Percentiles rank a stretch among this genome's conserved stretches.
phyloP scores from a whole-genome alignment of 495 filamentous ascomycete species.

The Aspergillus diversus region DNA sequence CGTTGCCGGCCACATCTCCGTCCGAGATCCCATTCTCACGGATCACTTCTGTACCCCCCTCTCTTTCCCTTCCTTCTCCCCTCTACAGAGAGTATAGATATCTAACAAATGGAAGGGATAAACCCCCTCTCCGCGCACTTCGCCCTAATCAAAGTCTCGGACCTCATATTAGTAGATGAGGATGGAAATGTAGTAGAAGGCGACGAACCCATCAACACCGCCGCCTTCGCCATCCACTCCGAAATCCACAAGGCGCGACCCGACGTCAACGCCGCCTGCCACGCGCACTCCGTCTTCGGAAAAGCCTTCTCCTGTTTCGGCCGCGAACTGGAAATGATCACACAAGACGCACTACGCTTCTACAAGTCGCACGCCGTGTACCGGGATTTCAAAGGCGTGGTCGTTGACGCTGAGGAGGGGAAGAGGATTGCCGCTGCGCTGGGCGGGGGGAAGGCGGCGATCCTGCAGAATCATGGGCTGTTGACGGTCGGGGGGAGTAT shows the following conservation, averaged over 20 bases:
- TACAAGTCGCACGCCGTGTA: conserved; percentile 50
- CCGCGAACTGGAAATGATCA: conserved; percentile 41
- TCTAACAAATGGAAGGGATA: conserved; percentile 45
- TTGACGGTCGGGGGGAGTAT: conserved; percentile 57
- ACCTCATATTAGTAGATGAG: conserved; percentile 46
- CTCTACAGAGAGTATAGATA: background rate
- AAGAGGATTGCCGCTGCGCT: conserved; percentile 54
- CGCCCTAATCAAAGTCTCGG: conserved; percentile 37
- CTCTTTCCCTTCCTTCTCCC: background rate
- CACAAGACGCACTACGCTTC: conserved; percentile 53
- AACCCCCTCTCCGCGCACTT: conserved; percentile 52
- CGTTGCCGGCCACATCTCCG: conserved; percentile 65
- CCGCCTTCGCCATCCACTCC: conserved; percentile 62
- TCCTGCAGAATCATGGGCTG: conserved; percentile 64
- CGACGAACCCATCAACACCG: conserved; percentile 53
- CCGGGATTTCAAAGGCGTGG: conserved; percentile 47
- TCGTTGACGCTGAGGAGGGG: conserved; percentile 59
- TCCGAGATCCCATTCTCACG: conserved; percentile 61
- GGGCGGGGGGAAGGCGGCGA: conserved; percentile 53
- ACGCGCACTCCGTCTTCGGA: conserved; percentile 39
- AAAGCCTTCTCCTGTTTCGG: conserved; percentile 38
- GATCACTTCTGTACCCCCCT: conserved; percentile 30
- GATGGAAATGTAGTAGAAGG: conserved; percentile 37
- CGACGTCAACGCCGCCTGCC: conserved; percentile 42
- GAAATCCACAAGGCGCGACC: conserved; percentile 40